Base-by-base conservation (phyloP, 1,139 yeast species). In the Geotrichum restrictum region DNA sequence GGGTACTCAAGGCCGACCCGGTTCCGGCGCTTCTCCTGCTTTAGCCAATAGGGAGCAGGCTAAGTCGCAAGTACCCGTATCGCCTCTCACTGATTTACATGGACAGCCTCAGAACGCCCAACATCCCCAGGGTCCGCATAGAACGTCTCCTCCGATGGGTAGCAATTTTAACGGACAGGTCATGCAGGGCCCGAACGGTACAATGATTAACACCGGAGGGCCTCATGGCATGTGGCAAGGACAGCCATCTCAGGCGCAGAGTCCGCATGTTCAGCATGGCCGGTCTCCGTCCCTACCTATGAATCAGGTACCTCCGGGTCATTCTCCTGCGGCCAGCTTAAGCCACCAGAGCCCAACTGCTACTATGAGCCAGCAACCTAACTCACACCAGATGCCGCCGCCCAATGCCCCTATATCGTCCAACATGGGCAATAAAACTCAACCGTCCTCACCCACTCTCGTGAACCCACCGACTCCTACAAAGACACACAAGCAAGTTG, bases 381-480 rank as follows among this genome's bases (percentile, higher is more conserved):
- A 42, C n/a, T 41, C 49, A 29, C 56, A 52, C 16, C 58, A 59
- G 31, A 64, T 64, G 67, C 66, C 64, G 7, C 68, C 67, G 16
- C 67, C 67, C 5, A 62, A 58, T 43, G 65, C 64, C 19, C 61
- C 64, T 4, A 57, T 62, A 22, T 54, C 37, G 10, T 13, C 56
- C 37, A 39, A 21, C 31, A 52, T 55, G 1, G 63, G 59, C 18
- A 58, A 56, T 47, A 56, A 63, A 42, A 62, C 65, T 3, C 65
- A 63, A 48, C 68, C 71, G 3, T 57, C 64, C 22, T 69, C 77
- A 1, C 75, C 76, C 6, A 60, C 63, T 43, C 57, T 64, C 36
- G 60, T 59, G 4, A 50, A 50, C 31, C 76, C 77, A 43, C 70
- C 77, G n/a, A 80, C 78, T 53, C 70, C 76, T 2, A 68, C 70